Percentiles rank a stretch among this genome's conserved stretches.
Conservation (phyloP, 192 early-diverging fungal species). For the Linnemannia schmuckeri region DNA sequence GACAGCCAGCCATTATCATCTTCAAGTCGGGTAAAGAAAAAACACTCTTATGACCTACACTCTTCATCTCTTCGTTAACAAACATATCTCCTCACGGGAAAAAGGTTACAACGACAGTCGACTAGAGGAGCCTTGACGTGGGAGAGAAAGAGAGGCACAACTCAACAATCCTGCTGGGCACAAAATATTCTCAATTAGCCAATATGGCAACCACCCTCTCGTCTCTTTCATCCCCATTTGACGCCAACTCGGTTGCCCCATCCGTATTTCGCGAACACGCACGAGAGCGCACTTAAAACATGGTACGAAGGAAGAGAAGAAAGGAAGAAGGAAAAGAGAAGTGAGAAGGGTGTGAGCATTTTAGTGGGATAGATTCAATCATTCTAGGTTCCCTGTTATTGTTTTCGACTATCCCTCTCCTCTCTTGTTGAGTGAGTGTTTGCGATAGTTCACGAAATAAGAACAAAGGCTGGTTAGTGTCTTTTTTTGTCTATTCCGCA, state of each 20-base stretch:
- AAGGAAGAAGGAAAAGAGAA: background rate
- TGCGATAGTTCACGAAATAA: too few relatives aligned
- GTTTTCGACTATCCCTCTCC: too few relatives aligned
- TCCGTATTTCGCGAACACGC: background rate
- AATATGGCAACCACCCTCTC: background rate
- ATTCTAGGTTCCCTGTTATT: too few relatives aligned
- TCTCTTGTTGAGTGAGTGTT: too few relatives aligned
- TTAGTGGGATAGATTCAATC: constrained; percentile 1
- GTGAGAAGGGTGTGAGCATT: background rate
- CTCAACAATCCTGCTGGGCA: background rate
- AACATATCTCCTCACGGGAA: background rate
- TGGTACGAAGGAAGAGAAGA: background rate
- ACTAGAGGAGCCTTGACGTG: background rate
- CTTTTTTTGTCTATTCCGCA: background rate
- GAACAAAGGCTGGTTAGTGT: too few relatives aligned
- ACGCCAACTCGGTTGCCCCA: background rate
- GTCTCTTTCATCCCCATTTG: background rate
- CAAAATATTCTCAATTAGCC: background rate
- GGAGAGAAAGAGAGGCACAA: background rate
- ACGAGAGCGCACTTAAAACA: background rate
- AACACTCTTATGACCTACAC: background rate
- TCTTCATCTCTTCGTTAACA: background rate
- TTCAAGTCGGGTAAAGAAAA: background rate
- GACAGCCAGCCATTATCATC: background rate
- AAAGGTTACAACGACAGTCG: background rate